Evolutionary conservation across 2,329 filamentous ascomycete genomes (phyloP).

Genomic region (Colletotrichum acutatum): DNA sequence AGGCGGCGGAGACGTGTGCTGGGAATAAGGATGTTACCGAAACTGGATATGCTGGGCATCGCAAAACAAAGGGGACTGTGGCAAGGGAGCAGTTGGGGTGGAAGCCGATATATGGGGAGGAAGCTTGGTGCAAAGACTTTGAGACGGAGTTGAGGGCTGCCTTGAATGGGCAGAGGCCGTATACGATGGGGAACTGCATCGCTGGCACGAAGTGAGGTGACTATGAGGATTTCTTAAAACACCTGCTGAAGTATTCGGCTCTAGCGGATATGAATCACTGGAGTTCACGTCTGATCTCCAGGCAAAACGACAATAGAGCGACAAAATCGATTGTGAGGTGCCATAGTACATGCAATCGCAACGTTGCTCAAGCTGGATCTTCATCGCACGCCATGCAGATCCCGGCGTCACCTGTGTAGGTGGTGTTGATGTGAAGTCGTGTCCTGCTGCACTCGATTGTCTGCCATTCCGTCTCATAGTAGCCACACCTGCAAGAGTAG

Average conservation of each 20-base stretch:
- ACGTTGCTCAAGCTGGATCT: background rate
- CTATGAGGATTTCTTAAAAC: fast-evolving
- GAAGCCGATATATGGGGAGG: background rate
- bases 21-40: constrained; percentile 31
- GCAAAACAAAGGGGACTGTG: constrained; percentile 12
- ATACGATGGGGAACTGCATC: constrained; percentile 11
- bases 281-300: too few species aligned
- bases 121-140: constrained; percentile 25
- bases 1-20: constrained; percentile 30
- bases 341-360: too few species aligned
- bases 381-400: background rate
- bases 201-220: constrained; percentile 16
- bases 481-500: background rate
- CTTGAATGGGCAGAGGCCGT: background rate
- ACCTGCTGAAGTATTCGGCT: background rate
- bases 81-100: constrained; percentile 7
- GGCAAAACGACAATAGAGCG: too few species aligned
- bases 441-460: background rate
- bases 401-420: background rate
- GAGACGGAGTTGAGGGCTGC: constrained; percentile 25
- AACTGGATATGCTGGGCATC: constrained; percentile 20
- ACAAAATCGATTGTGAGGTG: too few species aligned
- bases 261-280: fast-evolving
- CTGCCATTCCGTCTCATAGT: background rate
- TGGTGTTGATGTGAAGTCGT: background rate